Base-by-base conservation (phyloP, 2,329 filamentous ascomycete genomes). In the Phialophora chinensis region DNA sequence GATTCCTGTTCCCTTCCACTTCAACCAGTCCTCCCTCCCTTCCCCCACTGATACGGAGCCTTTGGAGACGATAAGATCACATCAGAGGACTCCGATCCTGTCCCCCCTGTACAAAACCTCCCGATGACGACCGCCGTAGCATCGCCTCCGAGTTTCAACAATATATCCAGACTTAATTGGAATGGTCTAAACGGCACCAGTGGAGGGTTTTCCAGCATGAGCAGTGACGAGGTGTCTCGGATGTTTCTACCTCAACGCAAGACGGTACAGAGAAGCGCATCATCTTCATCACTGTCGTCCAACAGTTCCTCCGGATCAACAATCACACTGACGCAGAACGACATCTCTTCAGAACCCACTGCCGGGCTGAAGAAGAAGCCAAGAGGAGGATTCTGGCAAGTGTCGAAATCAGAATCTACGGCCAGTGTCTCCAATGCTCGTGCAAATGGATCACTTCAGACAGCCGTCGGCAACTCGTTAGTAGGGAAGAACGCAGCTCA, bases 181-280 rank as follows among this genome's bases (percentile, higher is more conserved):
- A 86, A 83, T 78, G 80, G 79, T 81, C 75, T 80, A 83, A 84
- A 85, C 79, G 81, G 80, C 79, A 81, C 82, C 76, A 82, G 85
- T 80, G 87, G 85, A 81, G 84, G 84, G 77, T 81, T 87, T 74
- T 84, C 86, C 82, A 85, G 90, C 76, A 91, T 92, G 88, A 91
- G 90, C 81, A 82, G 89, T 77, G 92, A 96, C 82, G 92, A 96
- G 80, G 88, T 90, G 72, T 88, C 90, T 81, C 90, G 90, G 79
- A 93, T 96, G 87, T 92, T 96, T 78, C 90, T 91, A 86, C 91
- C 92, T 75, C 91, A 73, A 60, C 66, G 93, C 74, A 97, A 97
- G 82, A 89, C 86, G 76, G 85, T 92, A 68, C 91, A 94, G 78
- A 89, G 94, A 77, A 90, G 90, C 75, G 96, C 92, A 83, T 98